A percentile compares a stretch with the other conserved stretches of the same genome.
phyloP scores from a whole-genome alignment of 2,329 filamentous ascomycete genomes.

The Claviceps capensis region DNA sequence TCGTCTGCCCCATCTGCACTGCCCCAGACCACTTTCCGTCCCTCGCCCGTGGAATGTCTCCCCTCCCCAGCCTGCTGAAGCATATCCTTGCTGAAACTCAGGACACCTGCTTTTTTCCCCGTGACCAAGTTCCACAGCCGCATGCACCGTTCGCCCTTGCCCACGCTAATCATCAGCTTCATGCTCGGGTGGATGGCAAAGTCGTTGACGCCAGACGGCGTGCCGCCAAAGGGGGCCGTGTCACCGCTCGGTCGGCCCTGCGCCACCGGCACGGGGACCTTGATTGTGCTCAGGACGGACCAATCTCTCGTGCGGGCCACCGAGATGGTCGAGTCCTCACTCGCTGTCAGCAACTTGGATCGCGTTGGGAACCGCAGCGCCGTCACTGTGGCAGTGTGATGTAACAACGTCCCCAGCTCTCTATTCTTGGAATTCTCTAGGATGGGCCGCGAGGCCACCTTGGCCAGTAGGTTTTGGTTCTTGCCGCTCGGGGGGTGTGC shows the following conservation, averaged over 20 bases:
- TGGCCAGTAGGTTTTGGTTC: conserved; percentile 47
- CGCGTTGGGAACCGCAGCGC: conserved; percentile 69
- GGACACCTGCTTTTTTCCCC: conserved; percentile 83
- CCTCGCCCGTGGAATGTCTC: conserved; percentile 67
- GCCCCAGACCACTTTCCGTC: conserved; percentile 70
- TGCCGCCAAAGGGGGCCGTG: conserved; percentile 67
- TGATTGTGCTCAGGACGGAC: conserved; percentile 76
- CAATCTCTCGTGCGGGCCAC: conserved; percentile 82
- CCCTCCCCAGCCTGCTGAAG: conserved; percentile 65
- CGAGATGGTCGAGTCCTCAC: conserved; percentile 83
- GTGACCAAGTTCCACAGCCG: conserved; percentile 93
- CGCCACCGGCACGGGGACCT: conserved; percentile 72
- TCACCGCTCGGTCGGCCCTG: conserved; percentile 76
- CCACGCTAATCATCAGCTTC: conserved; percentile 91
- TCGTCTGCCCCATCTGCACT: conserved; percentile 56
- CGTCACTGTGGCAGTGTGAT: conserved; percentile 76
- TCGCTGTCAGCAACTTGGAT: conserved; percentile 74
- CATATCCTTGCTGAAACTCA: conserved; percentile 68
- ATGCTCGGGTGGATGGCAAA: conserved; percentile 93
- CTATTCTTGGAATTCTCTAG: conserved; percentile 77
- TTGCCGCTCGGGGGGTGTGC: conserved; percentile 46
- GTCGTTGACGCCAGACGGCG: conserved; percentile 81
- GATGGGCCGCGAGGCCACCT: conserved; percentile 58
- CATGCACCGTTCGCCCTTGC: conserved; percentile 82
- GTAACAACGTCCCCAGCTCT: conserved; percentile 73